Evolutionary conservation across 139 green algal genomes (phyloP).

Genomic region (Diplosphaera chodatii): DNA sequence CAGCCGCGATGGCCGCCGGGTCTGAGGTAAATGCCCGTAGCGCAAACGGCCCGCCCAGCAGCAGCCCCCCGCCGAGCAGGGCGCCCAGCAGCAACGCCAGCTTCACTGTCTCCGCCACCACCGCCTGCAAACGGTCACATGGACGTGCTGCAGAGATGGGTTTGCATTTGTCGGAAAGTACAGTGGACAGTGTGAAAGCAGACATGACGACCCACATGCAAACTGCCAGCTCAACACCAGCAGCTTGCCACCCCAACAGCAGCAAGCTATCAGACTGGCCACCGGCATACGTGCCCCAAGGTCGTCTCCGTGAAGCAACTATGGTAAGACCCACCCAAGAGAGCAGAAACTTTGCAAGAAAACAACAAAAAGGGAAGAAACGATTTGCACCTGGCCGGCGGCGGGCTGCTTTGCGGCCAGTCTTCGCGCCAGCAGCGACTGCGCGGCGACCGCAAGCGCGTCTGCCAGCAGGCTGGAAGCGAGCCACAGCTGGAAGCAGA

Average conservation of each 20-base stretch:
- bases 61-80: conserved; percentile 26
- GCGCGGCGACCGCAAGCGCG: conserved; percentile 68
- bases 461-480: conserved; percentile 64
- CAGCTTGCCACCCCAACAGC: no score
- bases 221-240: no score
- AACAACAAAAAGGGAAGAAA: no score
- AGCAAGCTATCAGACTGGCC: no score
- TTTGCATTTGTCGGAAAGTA: no score
- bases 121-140: background rate
- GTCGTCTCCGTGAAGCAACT: no score
- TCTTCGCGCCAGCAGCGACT: conserved; percentile 59
- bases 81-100: conserved; percentile 38
- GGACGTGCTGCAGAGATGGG: background rate
- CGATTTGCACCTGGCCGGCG: background rate
- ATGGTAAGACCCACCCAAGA: no score
- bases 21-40: conserved; percentile 49
- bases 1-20: conserved; percentile 29
- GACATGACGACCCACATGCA: no score
- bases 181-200: no score
- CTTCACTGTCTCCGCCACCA: conserved; percentile 24
- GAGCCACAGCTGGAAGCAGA: conserved; percentile 73
- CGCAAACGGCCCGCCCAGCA: background rate
- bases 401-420: conserved; percentile 26
- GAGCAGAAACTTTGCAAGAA: no score
- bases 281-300: no score